Evolutionary conservation across 2,329 filamentous ascomycete species (phyloP).

Genomic region (Alternaria infectoria): DNA sequence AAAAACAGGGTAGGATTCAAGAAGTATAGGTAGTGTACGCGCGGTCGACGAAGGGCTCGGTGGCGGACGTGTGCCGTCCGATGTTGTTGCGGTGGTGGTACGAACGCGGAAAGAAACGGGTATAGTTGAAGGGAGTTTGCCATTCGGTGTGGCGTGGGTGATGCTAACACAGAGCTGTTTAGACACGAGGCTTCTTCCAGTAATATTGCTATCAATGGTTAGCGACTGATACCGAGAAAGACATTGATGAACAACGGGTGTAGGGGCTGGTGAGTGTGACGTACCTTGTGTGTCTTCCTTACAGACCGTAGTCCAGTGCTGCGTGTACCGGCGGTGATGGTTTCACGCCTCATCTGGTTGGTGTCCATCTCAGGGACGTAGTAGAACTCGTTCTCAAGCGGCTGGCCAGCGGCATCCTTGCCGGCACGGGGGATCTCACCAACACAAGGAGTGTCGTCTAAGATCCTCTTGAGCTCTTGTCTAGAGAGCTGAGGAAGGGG

Average conservation of each 20-base stretch:
- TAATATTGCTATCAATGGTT: slow-evolving; percentile 67
- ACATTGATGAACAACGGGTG: neutral
- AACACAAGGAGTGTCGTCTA: slow-evolving; percentile 78
- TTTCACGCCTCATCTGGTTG: slow-evolving; percentile 77
- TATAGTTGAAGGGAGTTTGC: neutral
- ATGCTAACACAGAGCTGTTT: slow-evolving; percentile 4
- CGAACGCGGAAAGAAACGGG: neutral
- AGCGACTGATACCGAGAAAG: slow-evolving; percentile 1
- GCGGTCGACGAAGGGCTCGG: neutral
- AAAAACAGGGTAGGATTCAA: slow-evolving; percentile 11
- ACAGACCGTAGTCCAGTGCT: slow-evolving; percentile 90
- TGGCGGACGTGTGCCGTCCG: neutral
- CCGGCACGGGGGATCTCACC: slow-evolving; percentile 89
- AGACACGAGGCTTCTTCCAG: slow-evolving; percentile 66
- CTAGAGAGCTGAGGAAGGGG: slow-evolving; percentile 38
- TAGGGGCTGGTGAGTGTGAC: neutral
- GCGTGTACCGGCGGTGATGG: slow-evolving; percentile 82
- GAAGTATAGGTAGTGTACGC: neutral
- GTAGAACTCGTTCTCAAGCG: slow-evolving; percentile 95
- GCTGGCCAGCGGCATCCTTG: slow-evolving; percentile 94
- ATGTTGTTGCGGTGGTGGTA: neutral
- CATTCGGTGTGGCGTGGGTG: neutral
- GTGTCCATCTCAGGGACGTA: slow-evolving; percentile 88
- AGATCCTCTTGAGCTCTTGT: slow-evolving; percentile 68
- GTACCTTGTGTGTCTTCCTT: slow-evolving; percentile 96